Evolutionary conservation across 371 early-diverging fungal genomes (phyloP).

Genomic region (Quaeritorhiza haematococci): DNA sequence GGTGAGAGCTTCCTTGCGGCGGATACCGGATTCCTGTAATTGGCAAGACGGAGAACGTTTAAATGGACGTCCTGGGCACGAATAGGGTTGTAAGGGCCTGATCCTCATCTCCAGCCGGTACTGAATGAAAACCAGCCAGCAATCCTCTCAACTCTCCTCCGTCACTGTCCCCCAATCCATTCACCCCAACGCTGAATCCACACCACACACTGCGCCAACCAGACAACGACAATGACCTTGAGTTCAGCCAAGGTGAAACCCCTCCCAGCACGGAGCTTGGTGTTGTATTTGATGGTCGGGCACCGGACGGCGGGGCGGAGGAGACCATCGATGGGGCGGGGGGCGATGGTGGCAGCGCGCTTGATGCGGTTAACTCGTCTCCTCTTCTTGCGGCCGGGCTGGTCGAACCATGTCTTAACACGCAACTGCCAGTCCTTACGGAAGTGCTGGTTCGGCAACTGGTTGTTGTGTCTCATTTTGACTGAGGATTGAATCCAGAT

Average conservation of each 20-base stretch:
- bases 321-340: constrained; percentile 95
- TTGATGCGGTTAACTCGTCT: constrained; percentile 82
- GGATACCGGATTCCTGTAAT: constrained; percentile 79
- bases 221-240: no score
- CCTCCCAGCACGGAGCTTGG: constrained; percentile 95
- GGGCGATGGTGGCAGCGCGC: constrained; percentile 96
- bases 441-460: constrained; percentile 97
- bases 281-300: constrained; percentile 98
- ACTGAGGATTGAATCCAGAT: no score
- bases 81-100: no score
- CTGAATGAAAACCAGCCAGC: background rate
- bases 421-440: constrained; percentile 98
- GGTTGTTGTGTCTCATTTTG: constrained; percentile 99
- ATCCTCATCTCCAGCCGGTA: no score
- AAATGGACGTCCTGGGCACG: no score
- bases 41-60: no score
- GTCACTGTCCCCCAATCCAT: no score
- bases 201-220: constrained; percentile 16
- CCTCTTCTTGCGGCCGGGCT: constrained; percentile 92
- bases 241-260: constrained; percentile 99
- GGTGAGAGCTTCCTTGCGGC: constrained; percentile 89
- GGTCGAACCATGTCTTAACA: constrained; percentile 99
- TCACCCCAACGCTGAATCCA: background rate
- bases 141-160: no score
- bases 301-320: constrained; percentile 98